Percentiles rank a stretch among this genome's conserved stretches.
Conservation (phyloP, 805 yeast species). For the Candida glaebosa region DNA sequence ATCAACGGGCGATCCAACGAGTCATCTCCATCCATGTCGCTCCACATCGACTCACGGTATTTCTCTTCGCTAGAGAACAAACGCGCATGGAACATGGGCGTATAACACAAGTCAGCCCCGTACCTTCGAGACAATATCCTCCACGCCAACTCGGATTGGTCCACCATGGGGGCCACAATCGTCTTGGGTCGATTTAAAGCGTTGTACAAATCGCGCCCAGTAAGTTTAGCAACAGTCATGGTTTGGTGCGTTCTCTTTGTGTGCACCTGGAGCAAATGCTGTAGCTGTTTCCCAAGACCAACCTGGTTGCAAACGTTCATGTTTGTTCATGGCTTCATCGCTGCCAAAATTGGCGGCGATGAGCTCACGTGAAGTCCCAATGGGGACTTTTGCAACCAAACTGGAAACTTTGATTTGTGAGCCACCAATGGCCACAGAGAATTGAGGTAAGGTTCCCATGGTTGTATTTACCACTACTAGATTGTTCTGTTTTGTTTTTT, state of each 20-base stretch:
- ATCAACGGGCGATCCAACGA: conserved; percentile 77
- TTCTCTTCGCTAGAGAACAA: conserved; percentile 81
- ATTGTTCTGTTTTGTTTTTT: no score
- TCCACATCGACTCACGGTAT: conserved; percentile 74
- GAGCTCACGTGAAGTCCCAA: conserved; percentile 3
- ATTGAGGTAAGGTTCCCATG: no score
- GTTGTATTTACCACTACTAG: no score
- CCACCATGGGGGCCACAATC: conserved; percentile 98
- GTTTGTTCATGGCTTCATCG: no score
- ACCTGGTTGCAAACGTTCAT: neutral
- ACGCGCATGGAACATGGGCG: conserved; percentile 96
- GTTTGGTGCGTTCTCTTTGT: neutral
- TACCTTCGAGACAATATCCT: conserved; percentile 77
- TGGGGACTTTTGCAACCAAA: neutral
- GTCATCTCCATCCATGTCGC: conserved; percentile 66
- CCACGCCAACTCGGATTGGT: conserved; percentile 96
- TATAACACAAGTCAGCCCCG: conserved; percentile 92
- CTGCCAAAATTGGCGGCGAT: neutral
- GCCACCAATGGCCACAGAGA: no score
- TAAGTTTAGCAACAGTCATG: conserved; percentile 12
- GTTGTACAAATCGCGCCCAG: conserved; percentile 69
- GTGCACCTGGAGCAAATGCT: neutral
- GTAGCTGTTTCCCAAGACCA: neutral
- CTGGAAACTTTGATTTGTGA: no score
- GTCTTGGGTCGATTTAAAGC: conserved; percentile 72